Evolutionary conservation across 768 basidiomycete genomes (phyloP).

Genomic region (Guyanaporus albipodus): DNA sequence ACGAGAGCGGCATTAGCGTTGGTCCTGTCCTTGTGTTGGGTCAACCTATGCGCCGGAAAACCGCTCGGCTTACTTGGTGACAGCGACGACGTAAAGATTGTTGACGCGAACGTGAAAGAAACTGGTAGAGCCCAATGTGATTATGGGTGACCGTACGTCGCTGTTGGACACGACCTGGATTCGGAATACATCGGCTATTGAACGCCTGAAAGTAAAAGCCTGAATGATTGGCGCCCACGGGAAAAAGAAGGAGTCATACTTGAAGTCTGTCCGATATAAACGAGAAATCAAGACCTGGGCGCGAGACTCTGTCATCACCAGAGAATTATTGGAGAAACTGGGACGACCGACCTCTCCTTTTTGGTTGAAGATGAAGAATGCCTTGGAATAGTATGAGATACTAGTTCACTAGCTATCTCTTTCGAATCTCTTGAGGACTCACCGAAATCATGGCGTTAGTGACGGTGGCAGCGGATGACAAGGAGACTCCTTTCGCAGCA

Average conservation of each 20-base stretch:
- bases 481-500: not conserved
- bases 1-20: conserved; percentile 98
- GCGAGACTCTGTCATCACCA: not conserved
- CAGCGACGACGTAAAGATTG: conserved; percentile 92
- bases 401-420: not conserved
- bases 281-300: conserved; percentile 89
- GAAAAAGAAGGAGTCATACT: conserved; percentile 49
- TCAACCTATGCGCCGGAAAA: not conserved
- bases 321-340: not conserved
- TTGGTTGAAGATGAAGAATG: conserved; percentile 99
- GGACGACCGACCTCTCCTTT: conserved; percentile 87
- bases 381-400: conserved; percentile 45
- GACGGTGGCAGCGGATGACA: conserved; percentile 4
- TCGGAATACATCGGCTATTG: conserved; percentile 95
- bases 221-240: not conserved
- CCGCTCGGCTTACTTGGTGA: conserved; percentile 74
- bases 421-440: conserved; percentile 16
- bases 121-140: conserved; percentile 95
- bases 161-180: conserved; percentile 99
- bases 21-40: conserved; percentile 47
- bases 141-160: conserved; percentile 94
- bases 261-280: conserved; percentile 94
- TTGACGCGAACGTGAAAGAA: conserved; percentile 98
- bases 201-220: conserved; percentile 54
- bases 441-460: conserved; percentile 44